phyloP scores from a whole-genome alignment of 345 rosid genomes.

The Pseudoturritis turrita region DNA sequence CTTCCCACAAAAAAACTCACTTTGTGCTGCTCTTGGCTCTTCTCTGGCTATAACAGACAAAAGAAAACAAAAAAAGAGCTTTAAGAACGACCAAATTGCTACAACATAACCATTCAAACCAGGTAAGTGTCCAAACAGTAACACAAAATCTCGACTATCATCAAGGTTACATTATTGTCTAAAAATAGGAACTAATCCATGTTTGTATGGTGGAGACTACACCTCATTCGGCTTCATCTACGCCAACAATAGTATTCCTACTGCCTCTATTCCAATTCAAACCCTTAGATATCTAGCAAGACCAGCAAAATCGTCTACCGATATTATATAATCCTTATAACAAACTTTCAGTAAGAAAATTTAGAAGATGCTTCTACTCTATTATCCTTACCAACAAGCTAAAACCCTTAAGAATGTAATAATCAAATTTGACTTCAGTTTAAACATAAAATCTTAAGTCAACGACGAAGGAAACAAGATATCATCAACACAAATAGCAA shows the following conservation, averaged over 20 bases:
- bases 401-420: background rate
- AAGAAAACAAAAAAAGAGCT: background rate
- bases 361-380: background rate
- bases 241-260: background rate
- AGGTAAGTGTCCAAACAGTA: background rate
- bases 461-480: conserved; percentile 4
- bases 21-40: conserved; percentile 73
- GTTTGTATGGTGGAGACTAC: background rate
- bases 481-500: background rate
- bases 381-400: background rate
- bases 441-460: background rate
- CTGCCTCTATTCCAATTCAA: background rate
- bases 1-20: conserved; percentile 71
- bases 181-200: background rate
- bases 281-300: background rate
- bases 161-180: background rate
- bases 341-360: background rate
- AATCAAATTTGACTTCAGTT: background rate
- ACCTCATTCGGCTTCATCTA: background rate
- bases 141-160: background rate
- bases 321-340: background rate
- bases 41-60: conserved; percentile 48
- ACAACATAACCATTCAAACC: background rate
- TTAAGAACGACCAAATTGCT: background rate
- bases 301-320: background rate